phyloP scores from a whole-genome alignment of 768 basidiomycete species.

The Podaxis sp. region DNA sequence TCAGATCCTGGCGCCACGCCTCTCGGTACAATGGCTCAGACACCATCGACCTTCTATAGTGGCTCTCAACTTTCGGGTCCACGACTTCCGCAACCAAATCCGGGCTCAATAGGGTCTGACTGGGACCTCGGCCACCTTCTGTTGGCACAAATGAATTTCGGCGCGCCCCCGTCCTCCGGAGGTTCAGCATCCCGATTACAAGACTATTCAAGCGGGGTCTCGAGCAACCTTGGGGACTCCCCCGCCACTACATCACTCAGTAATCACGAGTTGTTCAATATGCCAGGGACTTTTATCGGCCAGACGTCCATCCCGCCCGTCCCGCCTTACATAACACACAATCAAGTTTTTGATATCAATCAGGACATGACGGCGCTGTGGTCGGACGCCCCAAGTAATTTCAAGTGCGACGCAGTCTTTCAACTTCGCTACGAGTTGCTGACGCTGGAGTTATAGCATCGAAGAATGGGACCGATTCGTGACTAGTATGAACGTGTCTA shows the following conservation, averaged over 20 bases:
- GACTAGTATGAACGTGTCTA: constrained; percentile 12
- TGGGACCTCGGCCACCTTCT: constrained; percentile 27
- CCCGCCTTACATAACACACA: background rate
- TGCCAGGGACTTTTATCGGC: background rate
- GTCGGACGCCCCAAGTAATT: constrained; percentile 51
- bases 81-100: background rate
- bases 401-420: constrained; percentile 37
- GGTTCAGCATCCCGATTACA: background rate
- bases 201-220: background rate
- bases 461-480: constrained; percentile 24
- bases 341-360: constrained; percentile 21
- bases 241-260: background rate
- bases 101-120: background rate
- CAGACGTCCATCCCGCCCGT: background rate
- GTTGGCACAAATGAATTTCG: constrained; percentile 24
- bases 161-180: constrained; percentile 11
- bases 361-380: constrained; percentile 50
- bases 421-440: constrained; percentile 3
- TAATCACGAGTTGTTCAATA: too few relatives aligned
- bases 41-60: background rate
- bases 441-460: constrained; percentile 14
- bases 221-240: background rate
- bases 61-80: background rate
- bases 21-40: background rate
- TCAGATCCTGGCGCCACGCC: background rate